A percentile compares a stretch with the other conserved stretches of the same genome.
Evolutionary conservation across 1,284 basidiomycete genomes (phyloP).

Genomic region (Irpex sp.): DNA sequence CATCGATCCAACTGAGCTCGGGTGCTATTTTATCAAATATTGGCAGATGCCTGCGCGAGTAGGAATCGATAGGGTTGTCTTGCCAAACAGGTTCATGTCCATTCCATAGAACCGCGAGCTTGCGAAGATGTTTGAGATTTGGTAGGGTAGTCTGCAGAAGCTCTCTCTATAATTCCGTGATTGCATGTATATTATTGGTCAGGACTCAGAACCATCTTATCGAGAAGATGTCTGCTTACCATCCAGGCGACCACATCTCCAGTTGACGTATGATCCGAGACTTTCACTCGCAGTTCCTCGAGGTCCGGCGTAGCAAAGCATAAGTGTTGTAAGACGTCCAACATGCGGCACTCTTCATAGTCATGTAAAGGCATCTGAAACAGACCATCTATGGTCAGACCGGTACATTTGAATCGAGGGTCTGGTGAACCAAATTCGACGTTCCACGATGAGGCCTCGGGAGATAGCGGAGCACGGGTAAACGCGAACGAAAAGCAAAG

Average conservation of each 20-base stretch:
- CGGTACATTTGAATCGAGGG: constrained; percentile 9
- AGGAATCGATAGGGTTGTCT: too few species aligned
- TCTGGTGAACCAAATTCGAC: not conserved
- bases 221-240: constrained; percentile 2
- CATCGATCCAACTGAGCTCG: too few species aligned
- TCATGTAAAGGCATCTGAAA: not conserved
- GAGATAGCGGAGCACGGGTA: constrained; percentile 7
- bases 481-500: constrained; percentile 11
- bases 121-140: constrained; percentile 8
- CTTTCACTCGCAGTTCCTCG: not conserved
- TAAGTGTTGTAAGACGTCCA: too few species aligned
- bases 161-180: not conserved
- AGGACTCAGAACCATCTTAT: not conserved
- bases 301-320: not conserved
- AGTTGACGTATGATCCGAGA: not conserved
- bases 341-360: too few species aligned
- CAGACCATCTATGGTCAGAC: not conserved
- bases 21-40: too few species aligned
- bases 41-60: too few species aligned
- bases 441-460: not conserved
- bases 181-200: too few species aligned
- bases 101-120: constrained; percentile 6
- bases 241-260: not conserved
- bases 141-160: not conserved
- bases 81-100: not conserved